Conservation (phyloP, 2,329 filamentous ascomycete species). For the Penicillium sp. region DNA sequence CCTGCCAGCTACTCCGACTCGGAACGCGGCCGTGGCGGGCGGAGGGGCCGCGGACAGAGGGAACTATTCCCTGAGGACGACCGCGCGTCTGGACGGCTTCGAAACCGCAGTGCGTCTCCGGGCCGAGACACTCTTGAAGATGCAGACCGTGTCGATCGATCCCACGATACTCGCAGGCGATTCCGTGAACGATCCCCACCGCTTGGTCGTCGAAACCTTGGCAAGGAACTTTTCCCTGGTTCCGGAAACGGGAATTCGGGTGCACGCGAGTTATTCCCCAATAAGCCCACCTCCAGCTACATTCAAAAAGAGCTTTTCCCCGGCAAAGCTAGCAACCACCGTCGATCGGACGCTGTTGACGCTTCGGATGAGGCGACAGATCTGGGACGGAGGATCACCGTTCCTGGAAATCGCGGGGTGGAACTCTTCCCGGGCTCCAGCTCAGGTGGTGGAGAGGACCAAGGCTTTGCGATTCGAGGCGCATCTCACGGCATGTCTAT, state of each 20-base stretch:
- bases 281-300: constrained; percentile 43
- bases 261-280: constrained; percentile 50
- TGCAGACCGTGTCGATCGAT: constrained; percentile 32
- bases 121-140: constrained; percentile 51
- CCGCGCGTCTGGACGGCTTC: constrained; percentile 47
- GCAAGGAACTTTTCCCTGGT: constrained; percentile 61
- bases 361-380: constrained; percentile 55
- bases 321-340: constrained; percentile 45
- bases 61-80: constrained; percentile 43
- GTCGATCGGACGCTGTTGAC: constrained; percentile 53
- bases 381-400: constrained; percentile 49
- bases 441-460: constrained; percentile 34
- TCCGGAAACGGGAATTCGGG: constrained; percentile 25
- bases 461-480: constrained; percentile 40
- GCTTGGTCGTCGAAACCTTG: constrained; percentile 36
- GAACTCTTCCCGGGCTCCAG: constrained; percentile 41
- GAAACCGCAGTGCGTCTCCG: constrained; percentile 62
- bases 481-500: constrained; percentile 59
- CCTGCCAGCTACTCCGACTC: constrained; percentile 29
- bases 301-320: constrained; percentile 61
- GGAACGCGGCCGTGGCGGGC: constrained; percentile 29
- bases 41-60: constrained; percentile 29
- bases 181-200: constrained; percentile 46
- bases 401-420: constrained; percentile 42
- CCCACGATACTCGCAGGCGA: constrained; percentile 36